Evolutionary conservation across 2,329 filamentous ascomycete genomes (phyloP).

Genomic region (Aspergillus viridinutans): DNA sequence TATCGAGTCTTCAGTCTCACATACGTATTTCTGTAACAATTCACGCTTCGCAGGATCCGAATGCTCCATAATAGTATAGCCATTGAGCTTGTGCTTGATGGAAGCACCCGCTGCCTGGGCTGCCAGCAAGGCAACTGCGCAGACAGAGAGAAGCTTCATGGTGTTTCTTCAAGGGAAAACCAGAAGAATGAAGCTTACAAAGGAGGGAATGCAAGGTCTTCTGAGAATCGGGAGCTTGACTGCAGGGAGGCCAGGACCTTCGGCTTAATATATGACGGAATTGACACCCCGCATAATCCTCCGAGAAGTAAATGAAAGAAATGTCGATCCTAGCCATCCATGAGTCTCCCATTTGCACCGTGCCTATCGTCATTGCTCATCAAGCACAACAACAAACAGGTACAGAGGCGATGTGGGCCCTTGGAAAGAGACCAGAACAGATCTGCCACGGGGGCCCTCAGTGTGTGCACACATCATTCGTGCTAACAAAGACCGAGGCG

Average conservation of each 20-base stretch:
- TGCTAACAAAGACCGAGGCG: neutral
- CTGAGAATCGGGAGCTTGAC: neutral
- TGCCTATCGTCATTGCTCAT: neutral
- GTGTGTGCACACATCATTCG: neutral
- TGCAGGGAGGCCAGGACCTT: neutral
- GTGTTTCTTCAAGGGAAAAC: neutral
- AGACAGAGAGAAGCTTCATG: slow-evolving; percentile 39
- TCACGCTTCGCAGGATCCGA: slow-evolving; percentile 42
- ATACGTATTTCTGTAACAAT: slow-evolving; percentile 53
- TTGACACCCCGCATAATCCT: neutral
- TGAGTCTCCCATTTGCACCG: neutral
- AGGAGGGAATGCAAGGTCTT: neutral
- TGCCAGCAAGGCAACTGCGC: slow-evolving; percentile 37
- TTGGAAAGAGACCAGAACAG: neutral
- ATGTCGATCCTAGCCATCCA: neutral
- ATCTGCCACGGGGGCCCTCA: neutral
- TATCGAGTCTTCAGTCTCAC: slow-evolving; percentile 14
- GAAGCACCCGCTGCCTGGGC: slow-evolving; percentile 45
- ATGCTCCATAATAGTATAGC: slow-evolving; percentile 44
- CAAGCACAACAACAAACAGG: neutral
- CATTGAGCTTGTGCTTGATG: slow-evolving; percentile 47
- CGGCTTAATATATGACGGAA: neutral
- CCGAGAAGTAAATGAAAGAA: neutral
- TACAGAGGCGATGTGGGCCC: neutral
- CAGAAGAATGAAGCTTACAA: neutral